Conservation (phyloP, 2,329 filamentous ascomycete genomes). For the Monosporascus sp. region DNA sequence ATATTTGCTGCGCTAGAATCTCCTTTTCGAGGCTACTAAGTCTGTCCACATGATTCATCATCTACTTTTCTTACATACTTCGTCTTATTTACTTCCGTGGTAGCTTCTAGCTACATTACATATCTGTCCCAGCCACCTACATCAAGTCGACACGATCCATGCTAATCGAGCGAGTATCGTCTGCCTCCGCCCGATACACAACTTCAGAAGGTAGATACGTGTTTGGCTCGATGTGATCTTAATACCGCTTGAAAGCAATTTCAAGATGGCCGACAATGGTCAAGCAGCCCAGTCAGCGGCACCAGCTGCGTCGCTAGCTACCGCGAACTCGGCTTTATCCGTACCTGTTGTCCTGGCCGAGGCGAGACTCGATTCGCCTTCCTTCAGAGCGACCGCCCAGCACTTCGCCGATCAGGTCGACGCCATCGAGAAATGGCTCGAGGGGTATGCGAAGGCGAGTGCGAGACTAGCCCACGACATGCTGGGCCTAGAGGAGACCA, state of each 20-base stretch:
- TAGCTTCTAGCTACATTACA: not conserved
- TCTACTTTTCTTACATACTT: too few species aligned
- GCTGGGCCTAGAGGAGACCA: conserved; percentile 68
- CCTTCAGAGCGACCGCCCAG: conserved; percentile 79
- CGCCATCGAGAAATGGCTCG: conserved; percentile 87
- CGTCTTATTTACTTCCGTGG: not conserved
- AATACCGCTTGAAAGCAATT: conserved; percentile 1
- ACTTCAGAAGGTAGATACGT: not conserved
- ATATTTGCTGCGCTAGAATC: too few species aligned
- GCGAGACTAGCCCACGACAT: conserved; percentile 57
- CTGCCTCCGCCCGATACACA: not conserved
- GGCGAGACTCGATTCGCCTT: conserved; percentile 92
- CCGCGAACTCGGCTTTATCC: conserved; percentile 31
- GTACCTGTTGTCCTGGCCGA: conserved; percentile 85
- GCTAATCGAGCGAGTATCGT: not conserved
- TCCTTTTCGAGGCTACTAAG: too few species aligned
- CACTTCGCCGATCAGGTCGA: conserved; percentile 94
- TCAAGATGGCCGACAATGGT: conserved; percentile 21
- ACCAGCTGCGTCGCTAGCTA: conserved; percentile 6
- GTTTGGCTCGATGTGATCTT: conserved; percentile 10
- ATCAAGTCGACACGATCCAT: not conserved
- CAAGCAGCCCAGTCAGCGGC: conserved; percentile 15
- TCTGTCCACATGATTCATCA: too few species aligned
- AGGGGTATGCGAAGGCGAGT: conserved; percentile 48
- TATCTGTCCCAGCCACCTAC: not conserved